Evolutionary conservation across 805 yeast species (phyloP).

Genomic region (Monosporozyma solicola): DNA sequence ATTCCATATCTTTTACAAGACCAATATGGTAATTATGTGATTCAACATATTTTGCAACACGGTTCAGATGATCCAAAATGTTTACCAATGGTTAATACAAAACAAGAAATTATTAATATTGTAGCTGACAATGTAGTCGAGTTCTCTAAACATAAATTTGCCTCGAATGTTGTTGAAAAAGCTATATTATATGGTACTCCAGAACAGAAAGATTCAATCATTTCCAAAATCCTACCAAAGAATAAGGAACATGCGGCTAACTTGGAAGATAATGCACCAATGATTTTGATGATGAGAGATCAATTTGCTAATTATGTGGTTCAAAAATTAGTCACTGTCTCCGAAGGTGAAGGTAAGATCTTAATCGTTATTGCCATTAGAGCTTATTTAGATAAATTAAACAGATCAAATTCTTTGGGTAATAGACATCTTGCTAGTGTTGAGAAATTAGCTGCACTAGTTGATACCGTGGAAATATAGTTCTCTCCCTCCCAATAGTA

Average conservation of each 20-base stretch:
- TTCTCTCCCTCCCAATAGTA: neutral
- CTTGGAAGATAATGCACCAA: slow-evolving; percentile 57
- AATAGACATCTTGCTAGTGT: slow-evolving; percentile 32
- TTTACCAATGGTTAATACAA: slow-evolving; percentile 35
- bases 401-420: slow-evolving; percentile 25
- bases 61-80: slow-evolving; percentile 9
- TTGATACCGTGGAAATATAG: slow-evolving; percentile 21
- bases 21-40: slow-evolving; percentile 96
- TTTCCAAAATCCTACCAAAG: slow-evolving; percentile 56
- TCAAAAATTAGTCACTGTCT: slow-evolving; percentile 82
- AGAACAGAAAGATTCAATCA: slow-evolving; percentile 52
- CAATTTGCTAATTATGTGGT: slow-evolving; percentile 97
- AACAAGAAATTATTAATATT: slow-evolving; percentile 46
- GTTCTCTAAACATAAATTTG: slow-evolving; percentile 93
- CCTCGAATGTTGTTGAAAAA: slow-evolving; percentile 94
- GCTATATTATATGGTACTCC: slow-evolving; percentile 68
- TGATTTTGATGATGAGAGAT: slow-evolving; percentile 92
- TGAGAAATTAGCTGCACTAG: slow-evolving; percentile 29
- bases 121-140: slow-evolving; percentile 66
- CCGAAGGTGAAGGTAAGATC: slow-evolving; percentile 60
- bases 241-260: slow-evolving; percentile 36
- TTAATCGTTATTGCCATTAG: slow-evolving; percentile 64
- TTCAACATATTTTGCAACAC: slow-evolving; percentile 83
- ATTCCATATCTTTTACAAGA: slow-evolving; percentile 78
- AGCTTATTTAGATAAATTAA: slow-evolving; percentile 59